These are phyloP conservation scores for Exophiala calicioides DNA, from an alignment of 2,329 filamentous ascomycete genomes.

Conservation along the genomic window DNA sequence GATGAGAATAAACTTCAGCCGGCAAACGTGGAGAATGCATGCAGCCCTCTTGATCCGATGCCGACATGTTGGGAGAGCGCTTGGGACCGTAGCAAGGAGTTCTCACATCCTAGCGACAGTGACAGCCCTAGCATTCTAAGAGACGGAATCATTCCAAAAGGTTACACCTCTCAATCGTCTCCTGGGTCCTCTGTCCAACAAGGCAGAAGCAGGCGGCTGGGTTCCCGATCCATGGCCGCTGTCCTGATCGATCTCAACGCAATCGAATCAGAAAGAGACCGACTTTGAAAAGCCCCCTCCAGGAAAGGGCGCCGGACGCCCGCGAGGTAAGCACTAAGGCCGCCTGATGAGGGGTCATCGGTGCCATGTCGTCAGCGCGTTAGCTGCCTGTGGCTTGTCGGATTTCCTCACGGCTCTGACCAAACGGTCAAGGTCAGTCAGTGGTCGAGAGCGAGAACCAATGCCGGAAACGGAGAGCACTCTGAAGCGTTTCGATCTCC, in stretches of 20 bases:
- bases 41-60: no score
- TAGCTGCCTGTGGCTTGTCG: constrained; percentile 10
- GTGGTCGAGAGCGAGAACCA: constrained; percentile 15
- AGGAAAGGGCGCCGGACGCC: constrained; percentile 11
- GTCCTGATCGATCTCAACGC: constrained; percentile 19
- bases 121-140: no score
- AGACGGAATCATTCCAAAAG: no score
- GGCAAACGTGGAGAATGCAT: no score
- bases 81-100: not conserved
- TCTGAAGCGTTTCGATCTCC: constrained; percentile 2
- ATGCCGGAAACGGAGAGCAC: constrained; percentile 9
- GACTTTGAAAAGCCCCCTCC: constrained; percentile 15
- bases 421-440: not conserved
- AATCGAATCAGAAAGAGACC: constrained; percentile 8
- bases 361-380: constrained; percentile 18
- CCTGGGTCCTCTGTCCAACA: not conserved
- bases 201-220: constrained; percentile 12
- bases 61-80: no score
- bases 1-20: not conserved
- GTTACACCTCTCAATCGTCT: not conserved
- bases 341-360: constrained; percentile 17
- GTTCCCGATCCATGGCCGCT: constrained; percentile 16
- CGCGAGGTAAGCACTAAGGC: constrained; percentile 24
- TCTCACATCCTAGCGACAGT: not conserved
- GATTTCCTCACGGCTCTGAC: constrained; percentile 11